These are phyloP conservation scores for Sporothrix inflata DNA, from an alignment of 2,329 filamentous ascomycete species.

Conservation along the genomic window DNA sequence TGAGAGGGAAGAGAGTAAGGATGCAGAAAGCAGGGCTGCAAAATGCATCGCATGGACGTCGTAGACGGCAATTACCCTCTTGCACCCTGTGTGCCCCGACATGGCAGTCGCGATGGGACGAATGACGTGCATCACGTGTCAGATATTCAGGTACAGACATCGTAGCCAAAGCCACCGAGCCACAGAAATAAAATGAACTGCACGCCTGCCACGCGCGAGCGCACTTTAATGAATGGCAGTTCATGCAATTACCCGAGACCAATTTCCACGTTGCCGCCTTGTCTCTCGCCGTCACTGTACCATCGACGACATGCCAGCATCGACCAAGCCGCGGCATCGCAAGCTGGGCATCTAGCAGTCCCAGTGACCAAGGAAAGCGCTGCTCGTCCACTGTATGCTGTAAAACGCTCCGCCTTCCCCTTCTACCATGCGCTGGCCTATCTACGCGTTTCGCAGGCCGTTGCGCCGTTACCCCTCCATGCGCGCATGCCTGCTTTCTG, in stretches of 20 bases:
- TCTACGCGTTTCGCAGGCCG: conserved; percentile 11
- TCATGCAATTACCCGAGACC: not conserved
- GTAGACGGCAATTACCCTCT: not conserved
- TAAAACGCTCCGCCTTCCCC: too few relatives aligned
- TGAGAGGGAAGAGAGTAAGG: not conserved
- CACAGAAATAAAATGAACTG: not conserved
- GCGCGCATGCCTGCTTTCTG: not conserved
- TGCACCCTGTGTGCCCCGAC: not conserved
- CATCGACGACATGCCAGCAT: not conserved
- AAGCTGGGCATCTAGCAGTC: not conserved
- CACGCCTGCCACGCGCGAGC: not conserved
- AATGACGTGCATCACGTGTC: conserved; percentile 13
- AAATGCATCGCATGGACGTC: not conserved
- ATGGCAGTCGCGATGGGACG: not conserved
- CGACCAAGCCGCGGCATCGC: not conserved
- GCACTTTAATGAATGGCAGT: not conserved
- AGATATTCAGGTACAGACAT: not conserved
- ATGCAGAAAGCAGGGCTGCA: too few relatives aligned
- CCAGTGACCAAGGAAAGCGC: not conserved
- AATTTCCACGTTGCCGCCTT: not conserved
- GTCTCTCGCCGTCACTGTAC: not conserved
- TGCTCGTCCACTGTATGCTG: not conserved
- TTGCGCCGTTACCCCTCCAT: conserved; percentile 12
- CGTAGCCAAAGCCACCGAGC: not conserved
- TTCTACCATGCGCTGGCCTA: too few relatives aligned